Base-by-base conservation (phyloP, 2,329 filamentous ascomycete species). In the Hymenoscyphus infarciens region DNA sequence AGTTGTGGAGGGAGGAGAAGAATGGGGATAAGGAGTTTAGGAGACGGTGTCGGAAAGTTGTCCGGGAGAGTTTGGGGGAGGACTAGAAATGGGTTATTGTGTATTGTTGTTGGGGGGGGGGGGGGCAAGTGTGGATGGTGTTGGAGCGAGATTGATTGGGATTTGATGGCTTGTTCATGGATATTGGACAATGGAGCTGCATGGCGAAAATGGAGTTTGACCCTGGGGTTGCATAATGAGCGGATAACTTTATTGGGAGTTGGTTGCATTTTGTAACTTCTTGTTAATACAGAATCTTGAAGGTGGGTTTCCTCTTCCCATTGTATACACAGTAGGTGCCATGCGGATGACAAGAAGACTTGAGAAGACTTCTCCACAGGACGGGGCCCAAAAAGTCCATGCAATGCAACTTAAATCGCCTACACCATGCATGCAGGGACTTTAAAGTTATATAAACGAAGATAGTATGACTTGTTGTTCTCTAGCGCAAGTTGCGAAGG, bases 1-100 rank as follows among this genome's bases (percentile, higher is more conserved):
- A 90, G 64, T 78, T 97, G 79, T 89, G 95, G 84, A 85, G 95
- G 59, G 91, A 95, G 72, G 91, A 97, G 73, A 77, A 79, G 63
- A 83, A 82, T 15, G 78, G 77, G 56, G 77, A 79, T 64, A 85
- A 81, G 64, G 91, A 93, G 58, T 99, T 97, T 74, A 85, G 91
- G 77, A 89, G 84, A 77, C 81, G 84, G 45, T 63, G 62, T 49
- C 56, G 62, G 35, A 58, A 57, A 56, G 52, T 58, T 22, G 62
- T 63, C 31, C 59, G 62, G 45, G 62, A 61, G 29, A 63, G 62
- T 56, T 56, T 63, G 29, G 62, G 62, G 4, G 62, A 63, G 56
- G 59, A 63, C 25, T 63, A 45, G 42, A 22, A 27, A 27, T 27
- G 25, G 1, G 25, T 2, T 27, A 27, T 4, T 27, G 19, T 22